Percentiles rank a stretch among this genome's conserved stretches.
Conservation (phyloP, 257 asterid genomes). For the Plectranthus barbatus region DNA sequence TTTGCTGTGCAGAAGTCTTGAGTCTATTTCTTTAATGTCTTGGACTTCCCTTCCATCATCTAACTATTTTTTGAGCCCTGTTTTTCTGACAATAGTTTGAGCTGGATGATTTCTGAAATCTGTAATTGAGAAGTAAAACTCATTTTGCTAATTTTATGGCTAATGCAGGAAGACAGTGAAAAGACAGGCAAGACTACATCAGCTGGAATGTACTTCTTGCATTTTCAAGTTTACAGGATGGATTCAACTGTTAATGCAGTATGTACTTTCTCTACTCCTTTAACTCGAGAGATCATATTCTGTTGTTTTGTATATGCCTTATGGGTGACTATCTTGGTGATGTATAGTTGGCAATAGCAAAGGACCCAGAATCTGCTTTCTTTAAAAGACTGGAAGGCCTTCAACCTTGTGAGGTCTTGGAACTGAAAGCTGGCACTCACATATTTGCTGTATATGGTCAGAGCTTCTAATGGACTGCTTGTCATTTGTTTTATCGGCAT, state of each 20-base stretch:
- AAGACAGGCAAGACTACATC: conserved; percentile 85
- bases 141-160: conserved; percentile 6
- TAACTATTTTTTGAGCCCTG: not conserved
- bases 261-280: conserved; percentile 14
- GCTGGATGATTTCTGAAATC: not conserved
- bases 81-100: not conserved
- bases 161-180: conserved; percentile 92
- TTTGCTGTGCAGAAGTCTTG: not conserved
- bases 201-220: conserved; percentile 98
- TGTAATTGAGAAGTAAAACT: not conserved
- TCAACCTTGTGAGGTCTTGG: conserved; percentile 98
- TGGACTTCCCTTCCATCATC: not conserved
- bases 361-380: conserved; percentile 97
- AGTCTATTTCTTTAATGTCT: not conserved
- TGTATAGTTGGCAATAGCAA: conserved; percentile 65
- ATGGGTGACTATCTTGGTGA: conserved; percentile 33
- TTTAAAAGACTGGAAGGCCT: conserved; percentile 96
- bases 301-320: not conserved
- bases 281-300: not conserved
- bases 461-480: conserved; percentile 28
- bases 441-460: conserved; percentile 98
- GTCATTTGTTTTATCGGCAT: conserved; percentile 4
- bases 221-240: conserved; percentile 98
- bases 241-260: conserved; percentile 98
- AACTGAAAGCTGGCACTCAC: conserved; percentile 96